Evolutionary conservation across 1,284 basidiomycete genomes (phyloP).

Genomic region (Ganoderma multipileum): DNA sequence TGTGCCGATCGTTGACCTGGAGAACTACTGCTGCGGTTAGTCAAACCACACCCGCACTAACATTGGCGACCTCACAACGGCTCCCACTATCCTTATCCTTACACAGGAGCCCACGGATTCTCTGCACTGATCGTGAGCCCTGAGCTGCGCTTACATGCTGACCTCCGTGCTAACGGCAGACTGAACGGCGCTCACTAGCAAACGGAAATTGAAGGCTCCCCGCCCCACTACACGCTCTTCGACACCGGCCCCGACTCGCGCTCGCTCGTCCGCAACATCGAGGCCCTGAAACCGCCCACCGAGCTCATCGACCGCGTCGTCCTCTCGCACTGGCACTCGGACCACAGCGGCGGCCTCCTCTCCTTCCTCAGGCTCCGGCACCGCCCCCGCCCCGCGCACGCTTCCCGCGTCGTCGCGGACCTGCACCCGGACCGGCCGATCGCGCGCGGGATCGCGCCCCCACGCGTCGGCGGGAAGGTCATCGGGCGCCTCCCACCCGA

Average conservation of each 20-base stretch:
- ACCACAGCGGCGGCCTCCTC: constrained; percentile 80
- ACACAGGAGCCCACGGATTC: constrained; percentile 80
- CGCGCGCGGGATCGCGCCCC: constrained; percentile 74
- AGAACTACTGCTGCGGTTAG: constrained; percentile 80
- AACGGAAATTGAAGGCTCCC: constrained; percentile 48
- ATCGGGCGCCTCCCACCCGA: constrained; percentile 68
- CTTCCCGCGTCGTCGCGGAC: constrained; percentile 60
- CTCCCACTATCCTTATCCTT: not conserved
- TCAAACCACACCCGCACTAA: constrained; percentile 66
- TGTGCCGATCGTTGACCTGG: constrained; percentile 73
- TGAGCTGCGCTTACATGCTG: not conserved
- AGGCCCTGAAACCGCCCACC: constrained; percentile 62
- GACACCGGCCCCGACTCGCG: constrained; percentile 83
- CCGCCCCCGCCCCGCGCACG: constrained; percentile 39
- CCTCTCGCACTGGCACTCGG: constrained; percentile 85
- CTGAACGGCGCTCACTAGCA: constrained; percentile 20
- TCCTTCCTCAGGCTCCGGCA: constrained; percentile 63
- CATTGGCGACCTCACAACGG: constrained; percentile 71
- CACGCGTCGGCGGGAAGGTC: constrained; percentile 55
- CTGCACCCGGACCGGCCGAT: constrained; percentile 78
- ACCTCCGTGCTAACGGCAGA: not conserved
- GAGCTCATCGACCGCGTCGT: constrained; percentile 67
- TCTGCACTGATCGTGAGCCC: constrained; percentile 72
- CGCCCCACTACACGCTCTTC: constrained; percentile 63
- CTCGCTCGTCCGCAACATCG: constrained; percentile 74